phyloP scores from a whole-genome alignment of 192 early-diverging fungal species.

The Allomyces javanicus region DNA sequence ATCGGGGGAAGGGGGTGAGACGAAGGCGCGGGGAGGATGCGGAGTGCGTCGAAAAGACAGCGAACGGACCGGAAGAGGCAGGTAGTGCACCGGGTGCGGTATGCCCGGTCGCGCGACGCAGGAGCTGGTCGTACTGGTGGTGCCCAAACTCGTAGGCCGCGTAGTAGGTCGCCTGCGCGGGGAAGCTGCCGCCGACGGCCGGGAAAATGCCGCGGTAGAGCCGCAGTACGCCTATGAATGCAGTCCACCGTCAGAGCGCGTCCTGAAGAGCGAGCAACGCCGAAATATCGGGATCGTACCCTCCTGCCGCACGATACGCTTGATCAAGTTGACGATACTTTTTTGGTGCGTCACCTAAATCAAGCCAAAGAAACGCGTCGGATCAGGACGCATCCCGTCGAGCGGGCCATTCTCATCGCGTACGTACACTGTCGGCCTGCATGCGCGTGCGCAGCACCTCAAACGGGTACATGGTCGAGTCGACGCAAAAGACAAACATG shows the following conservation, averaged over 20 bases:
- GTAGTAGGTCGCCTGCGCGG: neutral
- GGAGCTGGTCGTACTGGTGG: too few relatives aligned
- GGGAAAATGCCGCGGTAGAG: neutral
- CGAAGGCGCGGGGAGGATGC: too few relatives aligned
- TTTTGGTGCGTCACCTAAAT: neutral
- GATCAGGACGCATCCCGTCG: too few relatives aligned
- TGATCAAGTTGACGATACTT: neutral
- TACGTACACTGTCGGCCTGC: slow-evolving; percentile 12
- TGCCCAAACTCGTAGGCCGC: neutral
- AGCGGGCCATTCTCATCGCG: too few relatives aligned
- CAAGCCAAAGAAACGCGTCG: too few relatives aligned
- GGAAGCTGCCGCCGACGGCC: neutral
- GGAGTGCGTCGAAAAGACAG: too few relatives aligned
- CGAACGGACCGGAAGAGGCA: too few relatives aligned
- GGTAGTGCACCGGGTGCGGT: too few relatives aligned
- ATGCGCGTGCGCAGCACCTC: slow-evolving; percentile 24
- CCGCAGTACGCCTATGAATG: neutral
- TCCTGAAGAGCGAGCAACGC: too few relatives aligned
- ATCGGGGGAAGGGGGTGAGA: too few relatives aligned
- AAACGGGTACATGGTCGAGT: slow-evolving; percentile 20
- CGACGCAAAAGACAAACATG: slow-evolving; percentile 20
- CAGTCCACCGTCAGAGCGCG: too few relatives aligned
- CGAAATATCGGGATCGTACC: neutral
- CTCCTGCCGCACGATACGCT: neutral
- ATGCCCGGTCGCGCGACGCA: too few relatives aligned